Evolutionary conservation across 805 yeast species (phyloP).

Genomic region (Metschnikowia drakensbergensis): DNA sequence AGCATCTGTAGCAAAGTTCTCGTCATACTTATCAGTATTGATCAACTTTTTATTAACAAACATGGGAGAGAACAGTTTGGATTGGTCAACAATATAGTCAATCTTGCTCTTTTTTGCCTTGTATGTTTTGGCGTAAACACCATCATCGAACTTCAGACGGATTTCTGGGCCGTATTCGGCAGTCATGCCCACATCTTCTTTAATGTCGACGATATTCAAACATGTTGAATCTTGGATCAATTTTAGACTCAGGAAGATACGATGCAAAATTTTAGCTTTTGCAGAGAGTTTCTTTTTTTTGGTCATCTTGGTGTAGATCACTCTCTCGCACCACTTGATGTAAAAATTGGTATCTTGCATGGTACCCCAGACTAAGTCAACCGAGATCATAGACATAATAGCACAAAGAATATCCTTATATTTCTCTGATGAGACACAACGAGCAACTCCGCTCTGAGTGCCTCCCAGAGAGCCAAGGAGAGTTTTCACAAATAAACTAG

Average conservation of each 20-base stretch:
- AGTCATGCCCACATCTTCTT: slow-evolving; percentile 29
- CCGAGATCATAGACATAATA: slow-evolving; percentile 78
- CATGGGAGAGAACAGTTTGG: slow-evolving; percentile 30
- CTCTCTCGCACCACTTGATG: slow-evolving; percentile 70
- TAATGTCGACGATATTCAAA: slow-evolving; percentile 32
- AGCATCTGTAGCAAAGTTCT: slow-evolving; percentile 69
- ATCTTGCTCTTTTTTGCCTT: slow-evolving; percentile 15
- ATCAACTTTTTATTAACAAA: slow-evolving; percentile 41
- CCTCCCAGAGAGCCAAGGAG: slow-evolving; percentile 41
- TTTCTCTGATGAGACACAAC: slow-evolving; percentile 51
- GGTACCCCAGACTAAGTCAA: slow-evolving; percentile 87
- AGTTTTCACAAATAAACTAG: slow-evolving; percentile 59
- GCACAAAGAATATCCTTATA: slow-evolving; percentile 84
- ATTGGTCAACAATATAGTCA: slow-evolving; percentile 19
- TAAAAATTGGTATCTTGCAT: slow-evolving; percentile 81
- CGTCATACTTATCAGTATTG: slow-evolving; percentile 49
- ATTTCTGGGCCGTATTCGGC: slow-evolving; percentile 32
- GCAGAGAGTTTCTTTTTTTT: slow-evolving; percentile 61
- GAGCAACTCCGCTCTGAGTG: slow-evolving; percentile 41
- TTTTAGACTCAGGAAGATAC: slow-evolving; percentile 72
- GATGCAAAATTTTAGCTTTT: slow-evolving; percentile 72
- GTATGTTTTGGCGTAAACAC: slow-evolving; percentile 8
- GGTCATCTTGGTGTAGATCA: slow-evolving; percentile 65
- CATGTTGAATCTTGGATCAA: slow-evolving; percentile 75
- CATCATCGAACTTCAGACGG: slow-evolving; percentile 16